Percentiles rank a stretch among this genome's conserved stretches.
Evolutionary conservation across 169 alveolate species (phyloP).

Genomic region (Plasmodium knowlesi): DNA sequence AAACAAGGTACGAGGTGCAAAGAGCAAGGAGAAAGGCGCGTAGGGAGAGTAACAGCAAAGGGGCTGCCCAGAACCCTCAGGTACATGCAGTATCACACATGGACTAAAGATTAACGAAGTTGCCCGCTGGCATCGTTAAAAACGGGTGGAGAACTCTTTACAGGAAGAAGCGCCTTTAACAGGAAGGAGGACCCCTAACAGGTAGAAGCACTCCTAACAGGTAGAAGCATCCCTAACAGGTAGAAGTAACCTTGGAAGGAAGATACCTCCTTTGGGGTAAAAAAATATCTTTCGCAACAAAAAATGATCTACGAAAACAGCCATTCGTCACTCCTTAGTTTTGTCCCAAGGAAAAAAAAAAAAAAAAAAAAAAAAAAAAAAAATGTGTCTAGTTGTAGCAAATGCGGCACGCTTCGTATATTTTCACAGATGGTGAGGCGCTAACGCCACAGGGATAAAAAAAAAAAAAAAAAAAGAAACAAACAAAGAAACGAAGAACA

Average conservation of each 20-base stretch:
- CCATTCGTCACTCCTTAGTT: not conserved
- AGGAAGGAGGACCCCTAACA: not conserved
- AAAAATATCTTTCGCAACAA: not conserved
- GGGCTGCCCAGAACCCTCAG: not conserved
- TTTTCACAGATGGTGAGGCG: too few relatives aligned
- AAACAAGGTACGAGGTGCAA: not conserved
- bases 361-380: not conserved
- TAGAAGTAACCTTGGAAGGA: not conserved
- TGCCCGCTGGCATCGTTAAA: not conserved
- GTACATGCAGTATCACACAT: not conserved
- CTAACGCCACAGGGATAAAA: not conserved
- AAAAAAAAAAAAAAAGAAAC: not conserved
- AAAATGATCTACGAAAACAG: not conserved
- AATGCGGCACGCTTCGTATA: not conserved
- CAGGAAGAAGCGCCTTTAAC: not conserved
- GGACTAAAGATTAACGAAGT: not conserved
- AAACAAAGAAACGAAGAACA: not conserved
- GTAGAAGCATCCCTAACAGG: not conserved
- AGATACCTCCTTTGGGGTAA: not conserved
- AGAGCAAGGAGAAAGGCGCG: not conserved
- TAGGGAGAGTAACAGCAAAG: not conserved
- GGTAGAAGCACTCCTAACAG: not conserved
- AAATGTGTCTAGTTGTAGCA: not conserved
- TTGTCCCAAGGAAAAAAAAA: not conserved
- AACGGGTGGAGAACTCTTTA: not conserved